Evolutionary conservation across 176 grass and related monocot species (phyloP), one percentile per base, ranked within the genome.

Genomic region (Bonia amplexicaulis): DNA sequence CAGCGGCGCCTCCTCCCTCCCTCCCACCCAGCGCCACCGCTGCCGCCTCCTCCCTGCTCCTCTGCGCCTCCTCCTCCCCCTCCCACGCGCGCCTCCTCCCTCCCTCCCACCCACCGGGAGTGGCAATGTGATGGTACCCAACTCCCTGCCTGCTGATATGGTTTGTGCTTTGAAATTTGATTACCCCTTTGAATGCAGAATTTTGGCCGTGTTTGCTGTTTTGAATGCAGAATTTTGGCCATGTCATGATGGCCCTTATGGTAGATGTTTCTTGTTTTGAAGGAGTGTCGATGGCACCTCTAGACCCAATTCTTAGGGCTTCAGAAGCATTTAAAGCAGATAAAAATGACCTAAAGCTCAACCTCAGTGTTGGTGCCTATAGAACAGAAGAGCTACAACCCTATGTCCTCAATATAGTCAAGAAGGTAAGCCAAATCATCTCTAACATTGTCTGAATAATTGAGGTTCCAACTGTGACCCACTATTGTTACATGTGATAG

Each of bases 311-410:
- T 84, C 96, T 98, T 51, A 93, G 96, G 58, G 96, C 94, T 64
- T 98, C 96, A 46, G 93, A 96, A 88, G 91, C 96, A 72, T 95
- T 95, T 82, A 98, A 71, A 88, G 88, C 93, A n/a, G 90, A 95
- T 72, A 94, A 76, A 67, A 99, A 62, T 82, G 91, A 99, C 22
- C 75, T 85, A 29, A 99, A 99, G 70, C 96, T 99, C 65, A 98
- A 98, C 78, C 96, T 98, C 60, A 90, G 96, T 20, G 93, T 98
- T 65, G 93, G 96, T 65, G 96, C 96, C n/a, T 98, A 94, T n/a
- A 95, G 96, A 84, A 97, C 94, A 68, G 92, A 97, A 89, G 92
- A 94, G 72, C 78, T 97, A 7, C 94, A 92, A 65, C 94, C 94
- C 2, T 90, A 92, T 72, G 94, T 97, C 35, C 81, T 99, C 31